Evolutionary conservation across 2,329 filamentous ascomycete genomes (phyloP).

Genomic region (Didymella pomorum): DNA sequence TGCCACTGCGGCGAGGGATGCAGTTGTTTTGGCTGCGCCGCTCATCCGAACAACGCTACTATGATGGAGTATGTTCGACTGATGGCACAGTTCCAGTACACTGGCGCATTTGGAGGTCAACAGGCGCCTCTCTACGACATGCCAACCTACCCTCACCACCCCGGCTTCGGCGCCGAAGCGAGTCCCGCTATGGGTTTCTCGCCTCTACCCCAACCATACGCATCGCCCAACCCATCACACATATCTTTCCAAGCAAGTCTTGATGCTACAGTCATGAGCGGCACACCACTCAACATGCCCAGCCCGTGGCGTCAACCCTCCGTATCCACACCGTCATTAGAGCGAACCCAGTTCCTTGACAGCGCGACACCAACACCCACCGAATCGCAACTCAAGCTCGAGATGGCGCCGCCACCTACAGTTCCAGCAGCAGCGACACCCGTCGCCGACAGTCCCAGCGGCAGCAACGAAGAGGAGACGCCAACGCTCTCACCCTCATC

Average conservation of each 20-base stretch:
- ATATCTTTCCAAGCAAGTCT: constrained; percentile 36
- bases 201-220: constrained; percentile 28
- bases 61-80: constrained; percentile 63
- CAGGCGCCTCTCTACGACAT: constrained; percentile 47
- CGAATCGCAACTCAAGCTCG: constrained; percentile 12
- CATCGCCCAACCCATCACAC: constrained; percentile 28
- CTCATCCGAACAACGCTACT: constrained; percentile 72
- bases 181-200: constrained; percentile 26
- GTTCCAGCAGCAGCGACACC: constrained; percentile 23
- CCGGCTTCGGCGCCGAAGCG: constrained; percentile 40
- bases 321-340: constrained; percentile 22
- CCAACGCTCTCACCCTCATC: constrained; percentile 49
- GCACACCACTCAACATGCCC: constrained; percentile 26
- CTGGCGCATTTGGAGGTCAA: constrained; percentile 43
- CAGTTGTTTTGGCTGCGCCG: constrained; percentile 72
- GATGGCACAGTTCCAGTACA: constrained; percentile 49
- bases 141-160: constrained; percentile 46
- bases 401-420: constrained; percentile 27
- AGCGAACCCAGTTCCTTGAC: constrained; percentile 28
- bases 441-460: constrained; percentile 39
- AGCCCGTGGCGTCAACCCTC: constrained; percentile 38
- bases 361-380: constrained; percentile 21
- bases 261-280: constrained; percentile 29
- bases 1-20: constrained; percentile 73
- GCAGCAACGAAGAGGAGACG: constrained; percentile 44